Evolutionary conservation across 2,329 filamentous ascomycete genomes (phyloP).

Genomic region (Tetracladium maxilliforme): DNA sequence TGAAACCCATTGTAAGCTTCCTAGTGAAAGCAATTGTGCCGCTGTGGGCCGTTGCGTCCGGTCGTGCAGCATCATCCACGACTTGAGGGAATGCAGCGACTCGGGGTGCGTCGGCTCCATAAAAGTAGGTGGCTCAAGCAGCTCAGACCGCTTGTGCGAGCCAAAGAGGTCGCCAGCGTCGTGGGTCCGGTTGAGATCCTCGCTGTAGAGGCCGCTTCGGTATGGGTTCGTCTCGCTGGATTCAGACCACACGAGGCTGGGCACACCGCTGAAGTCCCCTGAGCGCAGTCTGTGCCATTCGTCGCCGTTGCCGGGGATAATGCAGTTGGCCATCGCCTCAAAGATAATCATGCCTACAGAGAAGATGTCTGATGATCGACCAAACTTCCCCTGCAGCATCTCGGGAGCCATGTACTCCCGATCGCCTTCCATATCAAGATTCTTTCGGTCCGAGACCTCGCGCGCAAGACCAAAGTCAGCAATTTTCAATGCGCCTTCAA

Average conservation of each 20-base stretch:
- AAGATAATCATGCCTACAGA: conserved; percentile 88
- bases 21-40: conserved; percentile 55
- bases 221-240: conserved; percentile 60
- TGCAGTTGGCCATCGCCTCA: conserved; percentile 87
- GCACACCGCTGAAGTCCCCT: conserved; percentile 79
- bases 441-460: conserved; percentile 57
- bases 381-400: conserved; percentile 71
- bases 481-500: conserved; percentile 71
- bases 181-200: conserved; percentile 13
- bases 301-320: conserved; percentile 81
- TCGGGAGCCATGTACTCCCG: conserved; percentile 94
- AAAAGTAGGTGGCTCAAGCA: conserved; percentile 63
- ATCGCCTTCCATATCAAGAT: conserved; percentile 84
- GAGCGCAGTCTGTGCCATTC: conserved; percentile 83
- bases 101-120: conserved; percentile 66
- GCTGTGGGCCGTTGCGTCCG: conserved; percentile 60
- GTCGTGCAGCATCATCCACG: conserved; percentile 73
- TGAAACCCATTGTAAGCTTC: conserved; percentile 69
- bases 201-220: conserved; percentile 53
- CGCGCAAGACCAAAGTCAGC: conserved; percentile 77
- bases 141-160: conserved; percentile 33
- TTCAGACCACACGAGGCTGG: conserved; percentile 71
- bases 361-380: conserved; percentile 88
- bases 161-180: conserved; percentile 17
- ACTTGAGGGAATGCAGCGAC: conserved; percentile 71